phyloP scores from a whole-genome alignment of 2,329 filamentous ascomycete species.

The Hypoxylon sp. region DNA sequence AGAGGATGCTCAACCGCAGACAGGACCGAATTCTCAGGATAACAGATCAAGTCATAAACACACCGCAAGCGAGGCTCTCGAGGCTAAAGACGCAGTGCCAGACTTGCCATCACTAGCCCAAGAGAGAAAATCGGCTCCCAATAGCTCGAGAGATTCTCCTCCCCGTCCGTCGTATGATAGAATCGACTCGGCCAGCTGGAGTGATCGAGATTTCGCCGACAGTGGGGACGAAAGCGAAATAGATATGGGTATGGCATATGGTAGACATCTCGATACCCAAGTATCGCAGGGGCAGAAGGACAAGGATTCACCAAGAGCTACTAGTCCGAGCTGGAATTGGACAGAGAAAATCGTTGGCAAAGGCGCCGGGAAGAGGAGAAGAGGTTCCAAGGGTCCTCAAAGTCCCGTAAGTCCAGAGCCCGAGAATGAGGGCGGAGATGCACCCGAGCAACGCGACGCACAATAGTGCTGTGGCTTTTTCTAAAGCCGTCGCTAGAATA shows the following conservation, averaged over 20 bases:
- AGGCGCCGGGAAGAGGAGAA: conserved; percentile 48
- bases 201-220: conserved; percentile 74
- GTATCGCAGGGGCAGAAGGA: conserved; percentile 34
- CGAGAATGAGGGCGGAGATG: conserved; percentile 5
- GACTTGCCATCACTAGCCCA: conserved; percentile 58
- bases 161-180: conserved; percentile 52
- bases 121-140: conserved; percentile 42
- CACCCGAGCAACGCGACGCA: background rate
- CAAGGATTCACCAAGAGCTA: conserved; percentile 36
- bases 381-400: conserved; percentile 40
- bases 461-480: conserved; percentile 5
- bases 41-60: conserved; percentile 40
- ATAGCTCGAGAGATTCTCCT: conserved; percentile 48
- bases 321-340: conserved; percentile 59
- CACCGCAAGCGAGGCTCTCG: conserved; percentile 53
- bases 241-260: conserved; percentile 50
- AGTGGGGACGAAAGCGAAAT: conserved; percentile 64
- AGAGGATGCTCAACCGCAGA: conserved; percentile 52
- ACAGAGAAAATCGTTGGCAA: conserved; percentile 61
- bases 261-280: conserved; percentile 33
- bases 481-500: background rate
- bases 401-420: conserved; percentile 29
- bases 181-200: conserved; percentile 74
- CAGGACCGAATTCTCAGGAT: conserved; percentile 10
- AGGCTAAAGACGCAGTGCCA: conserved; percentile 63